Percentiles rank a stretch among this genome's conserved stretches.
Conservation (phyloP, 306 rosid species). For the Cyclanthera cordifolia region DNA sequence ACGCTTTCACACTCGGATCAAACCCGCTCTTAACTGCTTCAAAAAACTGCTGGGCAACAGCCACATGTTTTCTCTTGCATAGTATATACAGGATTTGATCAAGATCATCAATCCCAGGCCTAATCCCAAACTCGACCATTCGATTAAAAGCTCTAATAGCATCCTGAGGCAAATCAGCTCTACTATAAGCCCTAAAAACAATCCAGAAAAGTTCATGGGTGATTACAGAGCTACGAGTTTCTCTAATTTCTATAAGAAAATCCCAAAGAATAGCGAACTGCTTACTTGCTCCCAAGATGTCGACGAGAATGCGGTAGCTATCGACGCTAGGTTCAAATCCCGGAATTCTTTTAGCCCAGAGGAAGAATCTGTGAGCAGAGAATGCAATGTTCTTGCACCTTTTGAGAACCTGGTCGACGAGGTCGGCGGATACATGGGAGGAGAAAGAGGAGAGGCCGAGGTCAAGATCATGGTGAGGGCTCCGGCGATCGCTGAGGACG, state of each 20-base stretch:
- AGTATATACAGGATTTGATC: slow-evolving; percentile 50
- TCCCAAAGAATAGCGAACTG: slow-evolving; percentile 86
- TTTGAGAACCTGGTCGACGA: slow-evolving; percentile 77
- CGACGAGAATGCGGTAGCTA: slow-evolving; percentile 62
- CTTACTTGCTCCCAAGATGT: slow-evolving; percentile 52
- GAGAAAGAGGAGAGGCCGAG: slow-evolving; percentile 45
- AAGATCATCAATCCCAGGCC: slow-evolving; percentile 46
- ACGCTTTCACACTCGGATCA: slow-evolving; percentile 36
- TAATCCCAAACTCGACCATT: slow-evolving; percentile 69
- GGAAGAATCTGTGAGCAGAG: slow-evolving; percentile 79
- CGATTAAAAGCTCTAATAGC: slow-evolving; percentile 62
- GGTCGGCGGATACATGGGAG: slow-evolving; percentile 39
- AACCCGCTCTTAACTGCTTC: slow-evolving; percentile 44
- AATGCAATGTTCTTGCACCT: slow-evolving; percentile 69
- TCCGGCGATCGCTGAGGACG: slow-evolving; percentile 63
- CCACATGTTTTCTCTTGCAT: slow-evolving; percentile 61
- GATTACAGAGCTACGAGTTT: slow-evolving; percentile 34
- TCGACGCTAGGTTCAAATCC: slow-evolving; percentile 50
- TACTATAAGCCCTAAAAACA: slow-evolving; percentile 53
- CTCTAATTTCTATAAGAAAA: slow-evolving; percentile 56
- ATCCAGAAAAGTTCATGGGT: slow-evolving; percentile 53
- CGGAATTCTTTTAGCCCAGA: slow-evolving; percentile 69
- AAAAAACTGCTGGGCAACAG: slow-evolving; percentile 58
- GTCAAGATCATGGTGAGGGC: slow-evolving; percentile 66
- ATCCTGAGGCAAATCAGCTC: slow-evolving; percentile 60